Evolutionary conservation across 2,329 filamentous ascomycete genomes (phyloP), one percentile per base, ranked within the genome.

Genomic region (Colletotrichum cordylinicola): DNA sequence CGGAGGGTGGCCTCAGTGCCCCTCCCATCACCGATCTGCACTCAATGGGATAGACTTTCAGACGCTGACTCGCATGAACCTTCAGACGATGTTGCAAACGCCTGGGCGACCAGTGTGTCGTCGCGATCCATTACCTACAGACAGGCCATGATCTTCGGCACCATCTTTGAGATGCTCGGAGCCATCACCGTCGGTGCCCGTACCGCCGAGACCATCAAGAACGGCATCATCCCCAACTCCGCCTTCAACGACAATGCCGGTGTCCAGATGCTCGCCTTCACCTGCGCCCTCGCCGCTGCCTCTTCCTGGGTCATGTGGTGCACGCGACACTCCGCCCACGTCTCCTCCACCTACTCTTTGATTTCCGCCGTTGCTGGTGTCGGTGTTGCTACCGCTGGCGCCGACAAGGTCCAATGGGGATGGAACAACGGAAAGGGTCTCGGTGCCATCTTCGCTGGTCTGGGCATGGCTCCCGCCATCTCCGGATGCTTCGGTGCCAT

Each of bases 241-340:
- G 88, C 91, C 74, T 94, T 94, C 85, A 79, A 85, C 2, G 87
- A 85, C 74, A 90, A 94, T 79, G 90, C 93, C 43, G 91, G 90
- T 48, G 92, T 94, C 24, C 92, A 94, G 85, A 90, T 94, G 84
- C 88, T 94, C 66, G 93, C 92, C 71, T 93, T 93, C 81, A 90
- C 91, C 37, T 93, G 91, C 77, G 91, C 92, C 29, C 87, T 91
- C 1, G 92, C 91, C 18, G 93, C 88, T 79, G 92, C 93, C 66
- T 92, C 93, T 2, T 86, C 89, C 12, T 96, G 94, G 93, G 93
- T 95, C 62, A 95, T 95, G 93, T 95, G 93, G 93, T 95, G 93
- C 84, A 95, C 93, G 2, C 88, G 89, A 62, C 89, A 95, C 88
- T 94, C 92, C 6, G 92, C 93, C 75, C 94, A 94, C 85, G 93